These are phyloP conservation scores for Rutstroemia sp. DNA, from an alignment of 2,329 filamentous ascomycete genomes.

Conservation along the genomic window DNA sequence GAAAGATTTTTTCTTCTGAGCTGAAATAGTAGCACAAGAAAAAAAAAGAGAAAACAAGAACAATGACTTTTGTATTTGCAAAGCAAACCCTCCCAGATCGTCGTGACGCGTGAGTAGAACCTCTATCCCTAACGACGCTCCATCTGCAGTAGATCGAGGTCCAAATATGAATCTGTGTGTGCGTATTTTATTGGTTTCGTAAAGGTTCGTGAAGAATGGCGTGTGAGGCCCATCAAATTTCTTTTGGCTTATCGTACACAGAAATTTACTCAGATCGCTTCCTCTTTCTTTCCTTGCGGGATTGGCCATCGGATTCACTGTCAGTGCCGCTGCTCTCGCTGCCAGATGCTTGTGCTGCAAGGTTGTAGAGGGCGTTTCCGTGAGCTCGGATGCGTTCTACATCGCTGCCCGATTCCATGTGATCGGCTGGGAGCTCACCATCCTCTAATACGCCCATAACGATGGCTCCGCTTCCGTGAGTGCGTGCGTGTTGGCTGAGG, in stretches of 20 bases:
- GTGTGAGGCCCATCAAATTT: slow-evolving; percentile 19
- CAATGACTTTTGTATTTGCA: slow-evolving; percentile 24
- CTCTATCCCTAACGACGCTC: slow-evolving; percentile 21
- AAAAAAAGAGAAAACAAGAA: slow-evolving; percentile 15
- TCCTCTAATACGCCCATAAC: slow-evolving; percentile 83
- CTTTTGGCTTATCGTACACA: slow-evolving; percentile 1
- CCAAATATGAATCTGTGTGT: slow-evolving; percentile 23
- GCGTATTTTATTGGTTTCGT: slow-evolving; percentile 21
- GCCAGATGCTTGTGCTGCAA: slow-evolving; percentile 65
- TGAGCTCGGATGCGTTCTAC: slow-evolving; percentile 59
- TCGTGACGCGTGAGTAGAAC: slow-evolving; percentile 26
- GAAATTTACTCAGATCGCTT: slow-evolving; percentile 56
- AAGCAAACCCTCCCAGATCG: slow-evolving; percentile 17
- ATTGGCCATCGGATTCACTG: slow-evolving; percentile 36
- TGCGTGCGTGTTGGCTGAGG: slow-evolving; percentile 89
- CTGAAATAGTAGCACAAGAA: slow-evolving; percentile 10
- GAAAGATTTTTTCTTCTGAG: slow-evolving; percentile 6
- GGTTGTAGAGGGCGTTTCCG: slow-evolving; percentile 75
- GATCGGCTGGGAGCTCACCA: slow-evolving; percentile 46
- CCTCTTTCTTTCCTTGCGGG: slow-evolving; percentile 74
- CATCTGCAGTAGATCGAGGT: slow-evolving; percentile 19
- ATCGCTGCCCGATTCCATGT: slow-evolving; percentile 33
- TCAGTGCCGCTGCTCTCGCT: slow-evolving; percentile 51
- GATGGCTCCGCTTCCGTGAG: slow-evolving; percentile 83
- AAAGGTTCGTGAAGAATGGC: slow-evolving; percentile 19